Evolutionary conservation across 768 basidiomycete species (phyloP).

Genomic region (Sporobolomyces roseus): DNA sequence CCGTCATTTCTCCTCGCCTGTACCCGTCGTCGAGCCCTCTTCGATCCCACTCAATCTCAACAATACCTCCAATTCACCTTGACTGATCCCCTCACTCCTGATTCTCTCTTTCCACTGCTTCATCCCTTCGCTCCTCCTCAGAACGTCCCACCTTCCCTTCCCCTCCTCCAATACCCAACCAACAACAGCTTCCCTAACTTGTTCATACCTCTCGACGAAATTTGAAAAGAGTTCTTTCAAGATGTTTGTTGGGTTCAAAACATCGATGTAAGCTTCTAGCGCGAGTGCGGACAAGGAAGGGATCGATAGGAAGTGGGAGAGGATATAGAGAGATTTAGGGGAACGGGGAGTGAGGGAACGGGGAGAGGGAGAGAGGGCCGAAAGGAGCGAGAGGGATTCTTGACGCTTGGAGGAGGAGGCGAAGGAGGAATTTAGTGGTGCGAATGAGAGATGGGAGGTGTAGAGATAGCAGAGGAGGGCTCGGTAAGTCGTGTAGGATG

Average conservation of each 20-base stretch:
- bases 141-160: neutral
- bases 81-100: neutral
- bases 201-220: conserved; percentile 10
- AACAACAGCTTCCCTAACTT: conserved; percentile 1
- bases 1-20: too few species aligned
- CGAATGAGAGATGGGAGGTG: conserved; percentile 11
- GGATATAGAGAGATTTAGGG: conserved; percentile 22
- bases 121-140: neutral
- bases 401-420: neutral
- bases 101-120: conserved; percentile 1
- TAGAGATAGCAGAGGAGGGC: conserved; percentile 13
- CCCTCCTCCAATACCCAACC: conserved; percentile 3
- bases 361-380: neutral
- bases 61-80: conserved; percentile 9
- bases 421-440: conserved; percentile 25
- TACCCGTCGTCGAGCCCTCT: too few species aligned
- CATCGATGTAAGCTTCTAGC: neutral
- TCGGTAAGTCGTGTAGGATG: conserved; percentile 18
- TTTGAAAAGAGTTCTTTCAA: conserved; percentile 11
- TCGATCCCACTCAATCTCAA: conserved; percentile 2
- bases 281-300: neutral
- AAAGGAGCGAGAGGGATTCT: neutral
- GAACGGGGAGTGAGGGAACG: conserved; percentile 18
- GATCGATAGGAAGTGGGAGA: conserved; percentile 34
- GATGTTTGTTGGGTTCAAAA: neutral